Evolutionary conservation across 805 yeast genomes (phyloP).

Genomic region (Teunomyces funiuensis): DNA sequence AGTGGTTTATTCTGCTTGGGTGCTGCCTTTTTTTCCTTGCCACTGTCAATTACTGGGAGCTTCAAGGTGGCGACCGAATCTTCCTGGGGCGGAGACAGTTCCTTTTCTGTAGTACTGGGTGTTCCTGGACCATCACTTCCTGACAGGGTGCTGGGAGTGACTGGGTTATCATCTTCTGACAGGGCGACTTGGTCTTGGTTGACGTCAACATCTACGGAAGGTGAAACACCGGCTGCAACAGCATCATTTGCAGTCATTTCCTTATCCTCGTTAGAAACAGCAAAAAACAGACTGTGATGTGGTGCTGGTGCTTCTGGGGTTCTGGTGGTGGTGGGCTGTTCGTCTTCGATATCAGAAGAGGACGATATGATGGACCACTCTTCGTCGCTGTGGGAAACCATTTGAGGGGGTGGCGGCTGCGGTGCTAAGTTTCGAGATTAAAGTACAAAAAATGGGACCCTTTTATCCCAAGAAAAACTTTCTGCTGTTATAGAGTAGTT

Average conservation of each 20-base stretch:
- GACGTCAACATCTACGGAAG: too few species aligned
- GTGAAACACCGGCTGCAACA: neutral
- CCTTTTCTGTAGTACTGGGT: neutral
- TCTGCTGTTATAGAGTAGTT: neutral
- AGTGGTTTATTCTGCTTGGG: too few species aligned
- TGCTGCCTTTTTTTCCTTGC: too few species aligned
- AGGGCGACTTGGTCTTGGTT: too few species aligned
- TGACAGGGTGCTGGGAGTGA: too few species aligned
- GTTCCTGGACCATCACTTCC: neutral
- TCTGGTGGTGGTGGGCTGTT: constrained; percentile 21
- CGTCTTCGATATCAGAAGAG: constrained; percentile 40
- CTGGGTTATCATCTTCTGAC: too few species aligned
- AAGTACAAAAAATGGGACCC: neutral
- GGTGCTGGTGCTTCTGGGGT: neutral
- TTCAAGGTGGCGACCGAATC: neutral
- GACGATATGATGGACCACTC: constrained; percentile 48
- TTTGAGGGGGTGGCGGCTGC: constrained; percentile 9
- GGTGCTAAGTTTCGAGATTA: neutral
- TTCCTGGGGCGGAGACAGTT: neutral
- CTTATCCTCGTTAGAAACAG: too few species aligned
- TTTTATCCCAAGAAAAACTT: too few species aligned
- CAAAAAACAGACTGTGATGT: neutral
- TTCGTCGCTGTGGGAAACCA: constrained; percentile 27
- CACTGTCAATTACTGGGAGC: neutral
- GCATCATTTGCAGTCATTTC: constrained; percentile 2